A percentile compares a stretch with the other conserved stretches of the same genome.
phyloP scores from a whole-genome alignment of 176 grass and related monocot genomes.

The Lolium perenne region DNA sequence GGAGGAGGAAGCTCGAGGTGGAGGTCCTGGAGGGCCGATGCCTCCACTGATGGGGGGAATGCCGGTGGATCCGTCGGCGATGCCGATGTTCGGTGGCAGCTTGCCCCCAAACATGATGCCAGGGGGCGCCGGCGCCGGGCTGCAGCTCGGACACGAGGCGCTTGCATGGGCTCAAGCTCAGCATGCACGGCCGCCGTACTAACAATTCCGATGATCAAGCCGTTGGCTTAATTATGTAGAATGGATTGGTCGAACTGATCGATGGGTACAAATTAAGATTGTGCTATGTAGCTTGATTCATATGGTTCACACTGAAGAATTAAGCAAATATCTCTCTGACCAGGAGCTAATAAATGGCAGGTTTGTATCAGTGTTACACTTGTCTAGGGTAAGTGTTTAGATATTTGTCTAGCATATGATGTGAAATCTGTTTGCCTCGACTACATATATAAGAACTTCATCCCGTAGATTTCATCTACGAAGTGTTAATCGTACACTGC shows the following conservation, averaged over 20 bases:
- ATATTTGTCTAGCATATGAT: neutral
- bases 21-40: slow-evolving; percentile 13
- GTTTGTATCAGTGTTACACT: slow-evolving; percentile 1
- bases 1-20: slow-evolving; percentile 47
- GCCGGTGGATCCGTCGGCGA: slow-evolving; percentile 53
- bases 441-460: neutral
- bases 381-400: neutral
- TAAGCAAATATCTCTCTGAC: slow-evolving; percentile 9
- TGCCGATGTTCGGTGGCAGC: slow-evolving; percentile 60
- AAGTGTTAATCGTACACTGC: neutral
- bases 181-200: slow-evolving; percentile 65
- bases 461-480: neutral
- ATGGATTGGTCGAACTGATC: neutral
- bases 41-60: slow-evolving; percentile 47
- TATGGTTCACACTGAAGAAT: slow-evolving; percentile 8
- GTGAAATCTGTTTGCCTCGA: neutral
- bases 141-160: slow-evolving; percentile 57
- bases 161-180: slow-evolving; percentile 64
- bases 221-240: neutral
- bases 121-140: slow-evolving; percentile 9
- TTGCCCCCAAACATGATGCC: slow-evolving; percentile 49
- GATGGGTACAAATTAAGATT: neutral
- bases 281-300: slow-evolving; percentile 3
- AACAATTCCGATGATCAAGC: neutral
- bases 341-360: slow-evolving; percentile 35